Evolutionary conservation across 1,284 basidiomycete genomes (phyloP), one percentile per base, ranked within the genome.

Genomic region (Inonotus obliquus): DNA sequence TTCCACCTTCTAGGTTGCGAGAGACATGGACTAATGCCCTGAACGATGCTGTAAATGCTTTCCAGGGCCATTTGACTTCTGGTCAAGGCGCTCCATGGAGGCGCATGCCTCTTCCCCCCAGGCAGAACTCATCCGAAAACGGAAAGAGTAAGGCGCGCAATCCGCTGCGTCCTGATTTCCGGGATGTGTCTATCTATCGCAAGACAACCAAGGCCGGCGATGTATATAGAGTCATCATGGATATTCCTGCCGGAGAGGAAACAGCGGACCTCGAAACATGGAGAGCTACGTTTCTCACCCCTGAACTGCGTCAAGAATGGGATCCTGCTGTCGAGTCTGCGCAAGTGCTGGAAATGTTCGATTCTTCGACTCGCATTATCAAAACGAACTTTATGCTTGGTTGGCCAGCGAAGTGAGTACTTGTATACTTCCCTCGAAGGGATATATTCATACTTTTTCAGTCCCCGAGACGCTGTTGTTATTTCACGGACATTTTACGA

Each of bases 331-430:
- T 98, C 9, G 92, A 97, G 67, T 83, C 86, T 47, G 86, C 93
- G 1, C 86, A 88, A 67, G 76, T 94, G 17, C 75, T 98, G 48
- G 95, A 98, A 73, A 81, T 94, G 75, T 84, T 96, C 61, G 95
- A 96, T 71, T 86, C 87, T 29, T 82, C 84, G 63, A 96, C 94
- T 3, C 81, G 92, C 63, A 89, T 98, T 68, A 83, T 84, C 56
- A 94, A 91, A 77, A 96, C 94, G 0, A 91, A 94, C 68, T 98
- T 93, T 72, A 86, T 87, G 5, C 76, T 98, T 7, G 97, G 96
- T 1, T 98, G 96, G 96, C 96, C 96, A 61, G 94, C 94, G 59
- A 96, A 90, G 92, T 95, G 71, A 72, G 91, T 81, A 29, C 45
- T 6, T 52, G 65, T 44, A 39, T 52, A 6, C 4, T n/a, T 2